Percentiles rank a stretch among this genome's conserved stretches.
phyloP scores from a whole-genome alignment of 805 yeast genomes.

The Schizosaccharomyces octosporus region DNA sequence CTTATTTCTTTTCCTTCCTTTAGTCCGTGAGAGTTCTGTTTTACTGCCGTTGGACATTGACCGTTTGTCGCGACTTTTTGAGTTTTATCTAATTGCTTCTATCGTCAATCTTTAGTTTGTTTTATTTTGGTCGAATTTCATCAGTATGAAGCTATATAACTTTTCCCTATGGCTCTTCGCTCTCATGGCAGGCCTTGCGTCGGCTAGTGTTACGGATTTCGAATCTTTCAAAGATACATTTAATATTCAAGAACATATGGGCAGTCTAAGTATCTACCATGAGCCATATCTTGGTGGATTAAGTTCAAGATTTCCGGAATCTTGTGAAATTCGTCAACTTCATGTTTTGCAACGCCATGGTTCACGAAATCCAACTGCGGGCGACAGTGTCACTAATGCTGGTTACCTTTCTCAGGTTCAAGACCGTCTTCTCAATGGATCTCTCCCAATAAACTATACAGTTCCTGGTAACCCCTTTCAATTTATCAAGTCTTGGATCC shows the following conservation, averaged over 20 bases:
- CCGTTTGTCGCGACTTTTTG: too few species aligned
- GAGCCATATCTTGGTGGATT: neutral
- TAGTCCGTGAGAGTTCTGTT: too few species aligned
- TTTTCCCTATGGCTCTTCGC: neutral
- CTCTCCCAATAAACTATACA: neutral
- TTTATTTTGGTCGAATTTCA: too few species aligned
- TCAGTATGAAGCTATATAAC: neutral
- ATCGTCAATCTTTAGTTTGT: too few species aligned
- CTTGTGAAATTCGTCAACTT: constrained; percentile 27
- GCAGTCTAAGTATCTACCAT: neutral
- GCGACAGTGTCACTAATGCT: neutral
- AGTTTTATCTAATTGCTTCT: too few species aligned
- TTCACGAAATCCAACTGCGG: constrained; percentile 39
- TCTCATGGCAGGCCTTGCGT: neutral
- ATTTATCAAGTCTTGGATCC: neutral
- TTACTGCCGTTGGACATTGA: too few species aligned
- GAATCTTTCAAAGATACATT: neutral
- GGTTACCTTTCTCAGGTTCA: neutral
- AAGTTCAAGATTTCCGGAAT: neutral
- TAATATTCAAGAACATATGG: neutral
- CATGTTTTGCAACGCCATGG: constrained; percentile 57
- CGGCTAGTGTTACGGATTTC: neutral
- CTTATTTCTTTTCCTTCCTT: too few species aligned
- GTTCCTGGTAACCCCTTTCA: neutral
- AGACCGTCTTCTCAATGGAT: neutral